These are phyloP conservation scores for Lanmaoa rubissima DNA, from an alignment of 768 basidiomycete species.

Conservation along the genomic window DNA sequence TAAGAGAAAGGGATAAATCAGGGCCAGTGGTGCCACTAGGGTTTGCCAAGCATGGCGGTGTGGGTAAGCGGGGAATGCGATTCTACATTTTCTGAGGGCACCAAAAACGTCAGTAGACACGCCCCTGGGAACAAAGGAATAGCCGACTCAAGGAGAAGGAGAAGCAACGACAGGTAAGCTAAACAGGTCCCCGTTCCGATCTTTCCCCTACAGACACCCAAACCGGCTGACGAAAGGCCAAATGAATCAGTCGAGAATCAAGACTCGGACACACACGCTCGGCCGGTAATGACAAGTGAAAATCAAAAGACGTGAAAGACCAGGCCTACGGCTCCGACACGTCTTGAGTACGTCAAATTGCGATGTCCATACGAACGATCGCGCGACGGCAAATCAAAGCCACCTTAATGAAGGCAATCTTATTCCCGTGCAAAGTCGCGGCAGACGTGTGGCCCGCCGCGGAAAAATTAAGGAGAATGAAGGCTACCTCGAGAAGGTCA, in stretches of 20 bases:
- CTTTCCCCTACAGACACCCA: background rate
- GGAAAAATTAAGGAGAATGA: conserved; percentile 5
- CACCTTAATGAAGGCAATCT: conserved; percentile 22
- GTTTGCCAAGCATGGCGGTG: conserved; percentile 1
- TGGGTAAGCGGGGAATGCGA: conserved; percentile 8
- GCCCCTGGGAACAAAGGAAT: conserved; percentile 5
- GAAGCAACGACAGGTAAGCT: conserved; percentile 8
- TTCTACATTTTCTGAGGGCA: conserved; percentile 2
- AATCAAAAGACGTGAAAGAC: conserved; percentile 19
- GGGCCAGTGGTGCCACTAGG: conserved; percentile 10
- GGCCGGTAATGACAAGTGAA: conserved; percentile 24
- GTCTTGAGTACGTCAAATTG: conserved; percentile 29
- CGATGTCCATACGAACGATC: conserved; percentile 10
- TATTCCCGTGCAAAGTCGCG: conserved; percentile 18
- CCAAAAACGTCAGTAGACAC: conserved; percentile 15
- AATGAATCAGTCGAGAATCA: conserved; percentile 8
- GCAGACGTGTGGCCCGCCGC: conserved; percentile 5
- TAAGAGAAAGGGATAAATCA: conserved; percentile 1
- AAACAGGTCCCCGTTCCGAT: conserved; percentile 20
- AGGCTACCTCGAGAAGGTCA: conserved; percentile 6
- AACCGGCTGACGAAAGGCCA: background rate
- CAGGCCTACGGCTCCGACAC: conserved; percentile 22
- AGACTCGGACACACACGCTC: background rate
- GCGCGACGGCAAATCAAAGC: conserved; percentile 19
- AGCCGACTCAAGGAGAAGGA: conserved; percentile 5